phyloP scores from a whole-genome alignment of 1,139 yeast species.

The Yamadazyma taylorii region DNA sequence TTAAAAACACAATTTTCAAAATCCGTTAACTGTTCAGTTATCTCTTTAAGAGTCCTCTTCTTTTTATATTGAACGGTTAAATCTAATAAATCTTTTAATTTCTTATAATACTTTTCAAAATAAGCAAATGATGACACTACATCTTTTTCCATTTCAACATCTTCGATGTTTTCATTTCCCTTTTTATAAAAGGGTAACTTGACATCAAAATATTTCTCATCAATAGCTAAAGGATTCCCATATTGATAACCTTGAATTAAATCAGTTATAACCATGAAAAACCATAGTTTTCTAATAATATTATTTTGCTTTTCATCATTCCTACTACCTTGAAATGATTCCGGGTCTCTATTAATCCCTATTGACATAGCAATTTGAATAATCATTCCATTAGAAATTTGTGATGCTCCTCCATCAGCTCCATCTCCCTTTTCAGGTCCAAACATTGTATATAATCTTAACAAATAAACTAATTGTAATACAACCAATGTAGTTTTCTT shows the following conservation, averaged over 20 bases:
- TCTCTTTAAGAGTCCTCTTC: constrained; percentile 19
- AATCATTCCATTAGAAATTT: constrained; percentile 38
- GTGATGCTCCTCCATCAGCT: constrained; percentile 48
- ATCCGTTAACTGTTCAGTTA: constrained; percentile 25
- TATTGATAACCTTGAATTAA: constrained; percentile 22
- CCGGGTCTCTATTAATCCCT: constrained; percentile 49
- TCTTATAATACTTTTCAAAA: constrained; percentile 24
- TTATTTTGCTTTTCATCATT: constrained; percentile 30
- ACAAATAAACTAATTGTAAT: constrained; percentile 46
- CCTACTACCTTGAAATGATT: constrained; percentile 26
- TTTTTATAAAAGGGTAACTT: constrained; percentile 20
- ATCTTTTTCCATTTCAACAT: constrained; percentile 29
- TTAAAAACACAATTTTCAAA: constrained; percentile 29
- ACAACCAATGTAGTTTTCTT: constrained; percentile 44
- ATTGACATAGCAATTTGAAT: constrained; percentile 43
- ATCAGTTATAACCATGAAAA: constrained; percentile 25
- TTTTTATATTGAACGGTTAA: constrained; percentile 23
- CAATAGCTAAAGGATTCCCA: constrained; percentile 26
- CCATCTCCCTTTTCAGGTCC: constrained; percentile 56
- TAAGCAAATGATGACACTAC: constrained; percentile 21
- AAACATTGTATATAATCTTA: constrained; percentile 40
- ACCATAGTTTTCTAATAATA: constrained; percentile 40
- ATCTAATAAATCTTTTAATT: constrained; percentile 24
- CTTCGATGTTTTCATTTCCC: constrained; percentile 27
- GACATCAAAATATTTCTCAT: constrained; percentile 21